A percentile compares a stretch with the other conserved stretches of the same genome.
phyloP scores from a whole-genome alignment of 176 grass and related monocot species.

The Pharus latifolius region DNA sequence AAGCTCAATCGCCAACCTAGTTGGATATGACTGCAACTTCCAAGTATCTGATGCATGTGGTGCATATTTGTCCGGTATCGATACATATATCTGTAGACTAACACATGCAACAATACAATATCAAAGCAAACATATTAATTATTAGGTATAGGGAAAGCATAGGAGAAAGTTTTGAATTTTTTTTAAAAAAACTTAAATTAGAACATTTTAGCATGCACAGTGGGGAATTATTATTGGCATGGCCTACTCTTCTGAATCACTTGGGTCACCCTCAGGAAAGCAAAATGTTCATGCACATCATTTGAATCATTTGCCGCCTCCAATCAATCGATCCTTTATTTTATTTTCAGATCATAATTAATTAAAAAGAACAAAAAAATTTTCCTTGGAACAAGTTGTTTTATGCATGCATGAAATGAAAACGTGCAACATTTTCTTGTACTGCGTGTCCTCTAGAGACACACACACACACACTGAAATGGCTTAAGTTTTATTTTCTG shows the following conservation, averaged over 20 bases:
- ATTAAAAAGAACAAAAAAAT: not conserved
- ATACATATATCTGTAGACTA: not conserved
- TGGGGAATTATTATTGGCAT: slow-evolving; percentile 21
- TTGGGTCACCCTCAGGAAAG: not conserved
- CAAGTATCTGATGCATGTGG: slow-evolving; percentile 11
- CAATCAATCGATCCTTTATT: not conserved
- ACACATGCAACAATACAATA: not conserved
- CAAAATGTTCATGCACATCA: slow-evolving; percentile 19
- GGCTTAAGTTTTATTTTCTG: no score
- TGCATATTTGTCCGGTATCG: not conserved
- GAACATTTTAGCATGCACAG: not conserved
- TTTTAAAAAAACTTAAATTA: not conserved
- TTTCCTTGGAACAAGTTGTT: slow-evolving; percentile 23
- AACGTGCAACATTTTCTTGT: slow-evolving; percentile 16
- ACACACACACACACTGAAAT: no score
- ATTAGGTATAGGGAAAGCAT: not conserved
- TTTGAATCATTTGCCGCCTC: slow-evolving; percentile 10
- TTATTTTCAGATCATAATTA: slow-evolving; percentile 7
- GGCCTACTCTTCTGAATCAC: slow-evolving; percentile 22
- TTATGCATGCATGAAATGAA: no score
- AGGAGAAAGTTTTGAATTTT: slow-evolving; percentile 16
- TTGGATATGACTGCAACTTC: no score
- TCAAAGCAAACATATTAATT: not conserved
- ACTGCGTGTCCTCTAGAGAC: no score
- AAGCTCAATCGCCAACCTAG: no score